phyloP scores from a whole-genome alignment of 305 asterid genomes.

The Withania somnifera region DNA sequence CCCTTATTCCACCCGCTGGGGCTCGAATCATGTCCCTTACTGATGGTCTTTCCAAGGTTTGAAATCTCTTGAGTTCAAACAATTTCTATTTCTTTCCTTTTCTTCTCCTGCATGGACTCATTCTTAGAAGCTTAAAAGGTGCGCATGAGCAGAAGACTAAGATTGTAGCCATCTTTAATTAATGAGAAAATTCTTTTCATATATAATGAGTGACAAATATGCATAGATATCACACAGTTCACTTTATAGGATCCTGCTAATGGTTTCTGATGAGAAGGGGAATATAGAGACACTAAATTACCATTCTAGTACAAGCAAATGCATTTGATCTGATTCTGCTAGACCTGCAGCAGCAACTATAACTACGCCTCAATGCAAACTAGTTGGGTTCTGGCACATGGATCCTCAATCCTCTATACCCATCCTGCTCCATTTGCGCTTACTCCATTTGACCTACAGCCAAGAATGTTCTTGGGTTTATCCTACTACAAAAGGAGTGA shows the following conservation, averaged over 20 bases:
- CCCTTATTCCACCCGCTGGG: slow-evolving; percentile 94
- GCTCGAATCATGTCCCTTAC: slow-evolving; percentile 99
- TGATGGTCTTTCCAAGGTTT: slow-evolving; percentile 96
- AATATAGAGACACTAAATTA: not conserved
- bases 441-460: not conserved
- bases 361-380: not conserved
- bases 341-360: not conserved
- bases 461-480: not conserved
- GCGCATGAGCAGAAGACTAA: not conserved
- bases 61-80: slow-evolving; percentile 7
- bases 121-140: not conserved
- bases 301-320: not conserved
- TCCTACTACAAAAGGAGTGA: not conserved
- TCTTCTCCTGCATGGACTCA: not conserved
- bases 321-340: not conserved
- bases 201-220: not conserved
- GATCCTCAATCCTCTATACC: no score
- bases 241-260: not conserved
- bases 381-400: not conserved
- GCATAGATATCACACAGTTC: not conserved
- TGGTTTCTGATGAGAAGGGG: not conserved
- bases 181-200: not conserved
- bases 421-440: not conserved
- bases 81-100: not conserved
- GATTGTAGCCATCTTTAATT: not conserved